phyloP scores from a whole-genome alignment of 1,284 basidiomycete species.

The Marasmius tenuissimus region DNA sequence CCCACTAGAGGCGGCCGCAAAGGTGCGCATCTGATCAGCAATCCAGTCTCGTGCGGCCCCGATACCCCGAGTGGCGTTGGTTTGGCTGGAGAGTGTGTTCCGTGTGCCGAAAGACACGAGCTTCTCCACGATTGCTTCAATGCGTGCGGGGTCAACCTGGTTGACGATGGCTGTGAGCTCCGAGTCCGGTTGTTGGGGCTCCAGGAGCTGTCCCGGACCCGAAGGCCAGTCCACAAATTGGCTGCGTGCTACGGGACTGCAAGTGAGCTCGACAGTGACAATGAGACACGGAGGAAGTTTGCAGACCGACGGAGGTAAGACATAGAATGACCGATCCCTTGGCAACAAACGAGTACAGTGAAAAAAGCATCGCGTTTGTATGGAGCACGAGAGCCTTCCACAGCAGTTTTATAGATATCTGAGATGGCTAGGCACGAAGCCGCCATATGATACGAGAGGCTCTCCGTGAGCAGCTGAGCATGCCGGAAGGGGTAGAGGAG shows the following conservation, averaged over 20 bases:
- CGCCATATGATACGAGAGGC: not conserved
- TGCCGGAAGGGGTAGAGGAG: not conserved
- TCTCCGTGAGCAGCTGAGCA: not conserved
- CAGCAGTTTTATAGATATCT: not conserved
- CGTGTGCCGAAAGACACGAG: conserved; percentile 56
- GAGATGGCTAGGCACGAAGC: not conserved
- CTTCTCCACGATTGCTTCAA: conserved; percentile 46
- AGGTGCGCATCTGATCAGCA: conserved; percentile 41
- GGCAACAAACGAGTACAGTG: not conserved
- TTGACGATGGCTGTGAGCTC: conserved; percentile 45
- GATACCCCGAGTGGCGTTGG: conserved; percentile 49
- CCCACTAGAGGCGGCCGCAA: conserved; percentile 42
- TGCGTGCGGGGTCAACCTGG: conserved; percentile 42
- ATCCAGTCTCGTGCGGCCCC: conserved; percentile 59
- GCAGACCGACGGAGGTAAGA: not conserved
- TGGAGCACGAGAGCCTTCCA: not conserved
- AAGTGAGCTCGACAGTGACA: not conserved
- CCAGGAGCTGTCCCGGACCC: conserved; percentile 42
- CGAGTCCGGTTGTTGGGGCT: conserved; percentile 40
- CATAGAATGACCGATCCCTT: not conserved
- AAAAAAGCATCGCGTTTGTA: not conserved
- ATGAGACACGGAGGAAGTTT: not conserved
- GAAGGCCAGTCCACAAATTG: conserved; percentile 37
- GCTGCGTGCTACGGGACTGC: conserved; percentile 1
- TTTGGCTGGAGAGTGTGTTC: conserved; percentile 51